Evolutionary conservation across 129 eudicot genomes (phyloP).

Genomic region (Glebionis coronaria): DNA sequence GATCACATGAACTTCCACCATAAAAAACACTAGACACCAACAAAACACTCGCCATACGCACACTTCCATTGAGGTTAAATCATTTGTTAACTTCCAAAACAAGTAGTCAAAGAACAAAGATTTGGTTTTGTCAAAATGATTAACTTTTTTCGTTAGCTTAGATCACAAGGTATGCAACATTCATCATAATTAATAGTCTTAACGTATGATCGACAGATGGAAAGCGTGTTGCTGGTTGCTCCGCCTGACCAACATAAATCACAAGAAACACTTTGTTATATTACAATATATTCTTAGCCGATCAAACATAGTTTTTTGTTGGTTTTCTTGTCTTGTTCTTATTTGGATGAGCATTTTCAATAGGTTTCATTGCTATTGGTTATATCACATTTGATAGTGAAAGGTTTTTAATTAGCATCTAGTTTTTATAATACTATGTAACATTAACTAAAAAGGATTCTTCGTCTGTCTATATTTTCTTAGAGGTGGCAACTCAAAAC

Average conservation of each 20-base stretch:
- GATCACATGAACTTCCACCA: constrained; percentile 28
- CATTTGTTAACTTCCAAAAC: neutral
- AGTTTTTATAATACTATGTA: constrained; percentile 14
- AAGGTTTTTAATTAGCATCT: constrained; percentile 2
- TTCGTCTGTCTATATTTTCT: no score
- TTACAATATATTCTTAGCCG: constrained; percentile 25
- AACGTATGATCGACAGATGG: constrained; percentile 31
- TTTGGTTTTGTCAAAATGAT: constrained; percentile 12
- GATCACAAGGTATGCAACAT: constrained; percentile 10
- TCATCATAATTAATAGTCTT: neutral
- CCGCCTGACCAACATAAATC: constrained; percentile 40
- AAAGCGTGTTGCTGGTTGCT: constrained; percentile 25
- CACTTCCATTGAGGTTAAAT: constrained; percentile 21
- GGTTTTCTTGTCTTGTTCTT: constrained; percentile 25
- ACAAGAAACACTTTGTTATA: constrained; percentile 26
- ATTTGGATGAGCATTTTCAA: constrained; percentile 24
- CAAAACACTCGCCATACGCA: constrained; percentile 7
- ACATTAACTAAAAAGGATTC: neutral
- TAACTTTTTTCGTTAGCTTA: constrained; percentile 14
- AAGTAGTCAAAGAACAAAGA: constrained; percentile 9
- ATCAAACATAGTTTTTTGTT: constrained; percentile 6
- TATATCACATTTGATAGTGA: constrained; percentile 19
- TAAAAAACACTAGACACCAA: constrained; percentile 20
- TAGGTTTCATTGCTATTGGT: constrained; percentile 25
- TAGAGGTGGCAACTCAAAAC: no score